Percentiles rank a stretch among this genome's conserved stretches.
These are phyloP conservation scores for Proliferodiscus dingleyae DNA, from an alignment of 2,329 filamentous ascomycete genomes.

Conservation along the genomic window DNA sequence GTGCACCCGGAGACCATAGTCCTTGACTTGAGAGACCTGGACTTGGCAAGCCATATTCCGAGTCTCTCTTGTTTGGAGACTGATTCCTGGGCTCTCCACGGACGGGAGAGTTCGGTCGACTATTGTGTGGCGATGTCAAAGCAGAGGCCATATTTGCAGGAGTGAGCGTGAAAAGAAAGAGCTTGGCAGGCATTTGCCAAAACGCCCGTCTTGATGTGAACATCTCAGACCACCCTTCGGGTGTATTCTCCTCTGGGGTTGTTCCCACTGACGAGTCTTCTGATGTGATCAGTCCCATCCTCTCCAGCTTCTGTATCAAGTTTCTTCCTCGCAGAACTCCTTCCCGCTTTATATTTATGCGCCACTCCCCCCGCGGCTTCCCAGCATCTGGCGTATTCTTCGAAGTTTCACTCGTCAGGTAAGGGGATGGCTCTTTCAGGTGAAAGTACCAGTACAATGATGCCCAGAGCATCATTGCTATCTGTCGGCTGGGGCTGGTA, in stretches of 20 bases:
- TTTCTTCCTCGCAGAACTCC: conserved; percentile 82
- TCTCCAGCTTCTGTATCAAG: conserved; percentile 82
- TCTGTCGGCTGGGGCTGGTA: conserved; percentile 77
- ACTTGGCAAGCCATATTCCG: conserved; percentile 36
- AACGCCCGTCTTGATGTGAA: conserved; percentile 78
- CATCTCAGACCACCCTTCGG: conserved; percentile 70
- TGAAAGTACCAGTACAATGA: conserved; percentile 98
- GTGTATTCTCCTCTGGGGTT: conserved; percentile 54
- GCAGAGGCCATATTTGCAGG: conserved; percentile 41
- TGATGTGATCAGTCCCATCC: conserved; percentile 80
- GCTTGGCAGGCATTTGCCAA: conserved; percentile 84
- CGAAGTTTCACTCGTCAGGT: conserved; percentile 58
- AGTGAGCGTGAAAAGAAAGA: conserved; percentile 82
- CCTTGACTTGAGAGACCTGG: conserved; percentile 22
- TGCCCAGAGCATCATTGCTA: conserved; percentile 95
- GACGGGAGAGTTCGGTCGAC: conserved; percentile 49
- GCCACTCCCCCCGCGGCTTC: conserved; percentile 80
- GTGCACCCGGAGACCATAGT: conserved; percentile 35
- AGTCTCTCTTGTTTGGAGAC: conserved; percentile 27
- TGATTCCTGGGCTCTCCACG: conserved; percentile 32
- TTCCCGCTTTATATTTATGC: conserved; percentile 75
- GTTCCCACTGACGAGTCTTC: conserved; percentile 71
- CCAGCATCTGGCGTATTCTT: conserved; percentile 62
- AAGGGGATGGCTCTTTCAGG: conserved; percentile 65
- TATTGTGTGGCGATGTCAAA: conserved; percentile 48